These are phyloP conservation scores for Malassezia obtusa DNA, from an alignment of 1,284 basidiomycete species.

Conservation along the genomic window DNA sequence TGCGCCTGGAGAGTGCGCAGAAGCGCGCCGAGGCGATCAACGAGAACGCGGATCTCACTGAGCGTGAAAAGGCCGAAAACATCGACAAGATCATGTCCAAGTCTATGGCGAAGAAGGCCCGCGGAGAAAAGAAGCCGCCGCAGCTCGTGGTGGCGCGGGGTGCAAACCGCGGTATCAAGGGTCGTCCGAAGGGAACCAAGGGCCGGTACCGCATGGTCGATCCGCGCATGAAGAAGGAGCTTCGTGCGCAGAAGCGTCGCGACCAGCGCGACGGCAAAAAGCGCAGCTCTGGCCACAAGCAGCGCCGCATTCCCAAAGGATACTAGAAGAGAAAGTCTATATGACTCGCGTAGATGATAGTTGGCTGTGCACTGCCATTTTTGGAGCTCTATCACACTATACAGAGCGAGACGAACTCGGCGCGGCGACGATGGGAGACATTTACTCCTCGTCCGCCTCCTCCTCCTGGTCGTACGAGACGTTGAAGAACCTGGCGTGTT, in stretches of 20 bases:
- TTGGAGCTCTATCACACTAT: background rate
- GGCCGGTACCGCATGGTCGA: slow-evolving; percentile 52
- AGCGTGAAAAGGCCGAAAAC: slow-evolving; percentile 84
- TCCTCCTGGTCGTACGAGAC: slow-evolving; percentile 46
- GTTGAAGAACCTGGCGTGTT: slow-evolving; percentile 44
- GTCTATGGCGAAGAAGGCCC: slow-evolving; percentile 55
- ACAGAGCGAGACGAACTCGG: background rate
- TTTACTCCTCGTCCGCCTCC: slow-evolving; percentile 23
- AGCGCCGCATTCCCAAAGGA: slow-evolving; percentile 13
- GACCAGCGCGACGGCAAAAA: slow-evolving; percentile 45
- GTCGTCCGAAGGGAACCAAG: slow-evolving; percentile 89
- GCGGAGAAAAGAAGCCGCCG: slow-evolving; percentile 59
- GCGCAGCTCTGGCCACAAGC: slow-evolving; percentile 17
- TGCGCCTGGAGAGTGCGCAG: slow-evolving; percentile 79
- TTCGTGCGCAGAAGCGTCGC: slow-evolving; percentile 38
- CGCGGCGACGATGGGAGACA: background rate
- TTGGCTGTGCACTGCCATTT: background rate
- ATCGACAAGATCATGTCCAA: slow-evolving; percentile 78
- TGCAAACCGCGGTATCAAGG: slow-evolving; percentile 75
- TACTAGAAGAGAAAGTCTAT: slow-evolving; percentile 3
- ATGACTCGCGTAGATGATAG: background rate
- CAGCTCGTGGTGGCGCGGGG: slow-evolving; percentile 90
- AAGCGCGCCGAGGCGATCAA: slow-evolving; percentile 94
- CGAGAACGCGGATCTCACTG: slow-evolving; percentile 61
- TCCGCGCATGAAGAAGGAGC: slow-evolving; percentile 45